phyloP scores from a whole-genome alignment of 305 asterid genomes.

The Withania somnifera region DNA sequence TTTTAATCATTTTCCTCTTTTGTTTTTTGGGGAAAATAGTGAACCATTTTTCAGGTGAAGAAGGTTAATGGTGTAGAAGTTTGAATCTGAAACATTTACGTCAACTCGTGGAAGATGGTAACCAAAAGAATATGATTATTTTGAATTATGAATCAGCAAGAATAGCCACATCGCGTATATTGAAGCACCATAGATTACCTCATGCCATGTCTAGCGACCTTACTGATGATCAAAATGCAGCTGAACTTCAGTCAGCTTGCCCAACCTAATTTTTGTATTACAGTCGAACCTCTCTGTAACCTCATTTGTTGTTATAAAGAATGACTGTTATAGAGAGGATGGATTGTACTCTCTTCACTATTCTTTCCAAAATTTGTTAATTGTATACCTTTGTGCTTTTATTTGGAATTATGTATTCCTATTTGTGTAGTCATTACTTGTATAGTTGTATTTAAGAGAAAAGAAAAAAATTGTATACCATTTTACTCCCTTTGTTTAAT shows the following conservation, averaged over 20 bases:
- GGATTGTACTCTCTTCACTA: background rate
- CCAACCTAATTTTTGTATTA: constrained; percentile 24
- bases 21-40: background rate
- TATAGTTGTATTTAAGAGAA: background rate
- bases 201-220: constrained; percentile 64
- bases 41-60: constrained; percentile 46
- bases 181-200: constrained; percentile 81
- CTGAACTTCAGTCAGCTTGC: constrained; percentile 27
- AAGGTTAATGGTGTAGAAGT: constrained; percentile 75
- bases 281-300: background rate
- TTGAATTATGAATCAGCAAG: constrained; percentile 56
- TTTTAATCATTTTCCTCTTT: background rate
- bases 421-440: background rate
- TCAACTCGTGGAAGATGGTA: constrained; percentile 70
- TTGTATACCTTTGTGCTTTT: background rate
- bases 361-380: background rate
- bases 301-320: background rate
- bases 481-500: too few species aligned
- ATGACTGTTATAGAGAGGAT: background rate
- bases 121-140: constrained; percentile 40
- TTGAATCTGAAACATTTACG: constrained; percentile 70
- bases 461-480: background rate
- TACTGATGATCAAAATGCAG: constrained; percentile 24
- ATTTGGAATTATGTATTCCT: background rate
- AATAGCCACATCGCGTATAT: constrained; percentile 63